Conservation (phyloP, 495 filamentous ascomycete species). For the Melanomma pulvis-pyrius region DNA sequence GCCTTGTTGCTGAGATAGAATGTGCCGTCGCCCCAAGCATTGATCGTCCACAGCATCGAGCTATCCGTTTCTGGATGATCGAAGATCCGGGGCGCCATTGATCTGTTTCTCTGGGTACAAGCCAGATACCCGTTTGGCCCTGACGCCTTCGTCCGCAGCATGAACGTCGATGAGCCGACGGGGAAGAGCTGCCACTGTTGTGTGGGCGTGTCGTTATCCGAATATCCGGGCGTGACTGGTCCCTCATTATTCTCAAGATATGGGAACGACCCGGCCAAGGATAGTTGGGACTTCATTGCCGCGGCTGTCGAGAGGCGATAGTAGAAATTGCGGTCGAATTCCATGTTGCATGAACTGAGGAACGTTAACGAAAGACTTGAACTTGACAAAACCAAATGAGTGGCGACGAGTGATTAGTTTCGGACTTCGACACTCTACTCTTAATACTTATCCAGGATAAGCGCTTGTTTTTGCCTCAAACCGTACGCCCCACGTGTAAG, state of each 20-base stretch:
- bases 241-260: not conserved
- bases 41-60: conserved; percentile 5
- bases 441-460: not conserved
- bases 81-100: not conserved
- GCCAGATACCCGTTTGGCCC: conserved; percentile 9
- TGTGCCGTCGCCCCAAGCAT: conserved; percentile 5
- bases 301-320: conserved; percentile 13
- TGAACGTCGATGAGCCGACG: not conserved
- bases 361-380: conserved; percentile 2
- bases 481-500: not conserved
- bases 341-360: conserved; percentile 2
- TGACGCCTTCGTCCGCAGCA: conserved; percentile 9
- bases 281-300: not conserved
- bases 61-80: not conserved
- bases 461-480: not conserved
- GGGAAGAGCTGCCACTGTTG: conserved; percentile 18
- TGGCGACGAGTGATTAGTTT: not conserved
- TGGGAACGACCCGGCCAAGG: conserved; percentile 2
- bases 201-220: not conserved
- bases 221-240: not conserved
- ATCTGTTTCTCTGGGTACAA: not conserved
- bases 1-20: conserved; percentile 5
- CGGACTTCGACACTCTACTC: not conserved
- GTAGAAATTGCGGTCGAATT: not conserved
- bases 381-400: not conserved